Evolutionary conservation across 2,329 filamentous ascomycete genomes (phyloP).

Genomic region (Monilinia fructicola): DNA sequence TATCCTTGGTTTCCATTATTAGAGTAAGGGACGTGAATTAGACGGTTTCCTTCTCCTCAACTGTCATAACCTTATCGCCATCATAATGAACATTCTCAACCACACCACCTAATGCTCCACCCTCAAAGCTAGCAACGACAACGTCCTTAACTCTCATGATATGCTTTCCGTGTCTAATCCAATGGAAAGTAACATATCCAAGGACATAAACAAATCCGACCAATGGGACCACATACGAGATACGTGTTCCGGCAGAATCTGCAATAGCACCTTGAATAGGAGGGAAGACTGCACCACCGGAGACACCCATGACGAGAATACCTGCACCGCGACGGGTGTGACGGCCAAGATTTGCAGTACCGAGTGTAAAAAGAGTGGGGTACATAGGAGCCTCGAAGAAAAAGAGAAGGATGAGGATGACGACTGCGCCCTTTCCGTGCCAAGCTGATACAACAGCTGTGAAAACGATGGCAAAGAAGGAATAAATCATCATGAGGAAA

Average conservation of each 20-base stretch:
- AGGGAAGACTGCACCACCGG: conserved; percentile 72
- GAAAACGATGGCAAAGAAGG: conserved; percentile 50
- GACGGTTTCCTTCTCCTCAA: conserved; percentile 14
- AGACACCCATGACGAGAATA: conserved; percentile 68
- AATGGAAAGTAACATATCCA: conserved; percentile 40
- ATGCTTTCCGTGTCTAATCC: conserved; percentile 40
- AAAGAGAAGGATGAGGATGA: conserved; percentile 67
- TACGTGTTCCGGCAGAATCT: conserved; percentile 49
- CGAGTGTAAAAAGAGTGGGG: conserved; percentile 76
- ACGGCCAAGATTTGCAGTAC: conserved; percentile 71
- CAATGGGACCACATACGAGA: conserved; percentile 47
- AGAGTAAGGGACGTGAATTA: neutral
- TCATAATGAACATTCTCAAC: conserved; percentile 29
- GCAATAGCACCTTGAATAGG: conserved; percentile 67
- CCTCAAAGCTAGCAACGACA: conserved; percentile 23
- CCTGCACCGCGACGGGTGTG: conserved; percentile 77
- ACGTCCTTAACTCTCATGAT: conserved; percentile 41
- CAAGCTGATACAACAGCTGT: conserved; percentile 32
- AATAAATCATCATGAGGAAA: conserved; percentile 65
- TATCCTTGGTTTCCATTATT: too few species aligned
- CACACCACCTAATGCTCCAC: conserved; percentile 35
- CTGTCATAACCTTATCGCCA: conserved; percentile 22
- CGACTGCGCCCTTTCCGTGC: conserved; percentile 49
- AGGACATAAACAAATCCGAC: conserved; percentile 46
- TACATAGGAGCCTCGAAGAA: conserved; percentile 83